These are phyloP conservation scores for Phytophthora citrophthora DNA, from an alignment of 352 stramenopile genomes.

Conservation along the genomic window DNA sequence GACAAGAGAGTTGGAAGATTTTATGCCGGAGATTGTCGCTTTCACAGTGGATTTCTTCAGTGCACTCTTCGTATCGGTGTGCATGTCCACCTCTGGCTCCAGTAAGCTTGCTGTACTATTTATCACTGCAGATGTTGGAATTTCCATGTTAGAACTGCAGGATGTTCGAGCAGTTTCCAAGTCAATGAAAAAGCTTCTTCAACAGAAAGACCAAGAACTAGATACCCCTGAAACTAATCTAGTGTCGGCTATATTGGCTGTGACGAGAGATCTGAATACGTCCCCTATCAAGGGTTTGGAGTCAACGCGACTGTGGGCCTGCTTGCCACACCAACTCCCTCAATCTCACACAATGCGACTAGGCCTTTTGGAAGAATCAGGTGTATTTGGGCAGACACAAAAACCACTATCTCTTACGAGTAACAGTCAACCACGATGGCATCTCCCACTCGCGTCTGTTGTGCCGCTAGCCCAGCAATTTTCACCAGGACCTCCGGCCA, in stretches of 20 bases:
- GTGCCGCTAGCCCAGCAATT: background rate
- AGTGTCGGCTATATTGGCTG: background rate
- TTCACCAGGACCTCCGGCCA: background rate
- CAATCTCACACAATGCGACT: background rate
- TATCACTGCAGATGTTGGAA: slow-evolving; percentile 6
- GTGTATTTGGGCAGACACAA: background rate
- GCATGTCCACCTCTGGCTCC: slow-evolving; percentile 15
- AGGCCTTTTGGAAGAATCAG: background rate
- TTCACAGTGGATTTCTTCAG: slow-evolving; percentile 30
- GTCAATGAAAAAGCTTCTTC: slow-evolving; percentile 1
- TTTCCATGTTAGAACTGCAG: slow-evolving; percentile 7
- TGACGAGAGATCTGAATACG: background rate
- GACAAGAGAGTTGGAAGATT: slow-evolving; percentile 15
- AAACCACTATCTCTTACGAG: too few relatives aligned
- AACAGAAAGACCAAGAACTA: background rate
- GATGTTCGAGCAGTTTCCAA: slow-evolving; percentile 12
- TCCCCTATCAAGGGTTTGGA: background rate
- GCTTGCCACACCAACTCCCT: background rate
- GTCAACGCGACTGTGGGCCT: slow-evolving; percentile 2
- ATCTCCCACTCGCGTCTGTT: background rate
- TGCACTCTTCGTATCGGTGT: slow-evolving; percentile 20
- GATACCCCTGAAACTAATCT: background rate
- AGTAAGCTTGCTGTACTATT: slow-evolving; percentile 8
- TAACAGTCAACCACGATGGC: background rate
- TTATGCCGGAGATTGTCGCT: slow-evolving; percentile 21